These are phyloP conservation scores for Diplodia sapinea DNA, from an alignment of 2,329 filamentous ascomycete species.

Conservation along the genomic window DNA sequence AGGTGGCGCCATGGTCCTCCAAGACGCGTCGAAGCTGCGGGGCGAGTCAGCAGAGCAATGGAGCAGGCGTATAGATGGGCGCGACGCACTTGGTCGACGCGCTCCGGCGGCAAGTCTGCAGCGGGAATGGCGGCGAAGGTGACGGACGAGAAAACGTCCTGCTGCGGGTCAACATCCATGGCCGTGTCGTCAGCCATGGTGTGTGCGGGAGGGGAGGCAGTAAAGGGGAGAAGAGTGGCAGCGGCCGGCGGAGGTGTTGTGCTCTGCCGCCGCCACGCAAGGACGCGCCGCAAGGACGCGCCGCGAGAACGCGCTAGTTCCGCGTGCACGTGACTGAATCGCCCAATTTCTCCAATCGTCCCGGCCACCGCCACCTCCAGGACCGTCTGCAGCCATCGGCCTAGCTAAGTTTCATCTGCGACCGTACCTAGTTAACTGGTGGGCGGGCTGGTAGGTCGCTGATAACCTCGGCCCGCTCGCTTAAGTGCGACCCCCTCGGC, in stretches of 20 bases:
- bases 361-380: not conserved
- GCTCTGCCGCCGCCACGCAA: not conserved
- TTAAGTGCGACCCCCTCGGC: not conserved
- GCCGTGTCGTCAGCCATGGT: conserved; percentile 19
- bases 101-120: conserved; percentile 42
- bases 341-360: too few species aligned
- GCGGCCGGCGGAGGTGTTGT: conserved; percentile 1
- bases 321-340: conserved; percentile 3
- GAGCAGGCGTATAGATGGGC: not conserved
- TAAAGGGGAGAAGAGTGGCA: not conserved
- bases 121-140: conserved; percentile 53
- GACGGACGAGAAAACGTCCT: conserved; percentile 46
- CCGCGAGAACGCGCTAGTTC: not conserved
- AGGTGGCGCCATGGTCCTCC: conserved; percentile 56
- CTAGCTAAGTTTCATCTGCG: not conserved
- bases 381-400: not conserved
- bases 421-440: not conserved
- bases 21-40: conserved; percentile 55
- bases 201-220: not conserved
- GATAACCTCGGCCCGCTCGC: conserved; percentile 34
- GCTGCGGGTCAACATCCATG: conserved; percentile 35
- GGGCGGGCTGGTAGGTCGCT: not conserved
- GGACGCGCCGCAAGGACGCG: conserved; percentile 16
- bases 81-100: conserved; percentile 38
- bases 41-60: conserved; percentile 35